Conservation (phyloP, 2,329 filamentous ascomycete species). For the Microsporum ferrugineum region DNA sequence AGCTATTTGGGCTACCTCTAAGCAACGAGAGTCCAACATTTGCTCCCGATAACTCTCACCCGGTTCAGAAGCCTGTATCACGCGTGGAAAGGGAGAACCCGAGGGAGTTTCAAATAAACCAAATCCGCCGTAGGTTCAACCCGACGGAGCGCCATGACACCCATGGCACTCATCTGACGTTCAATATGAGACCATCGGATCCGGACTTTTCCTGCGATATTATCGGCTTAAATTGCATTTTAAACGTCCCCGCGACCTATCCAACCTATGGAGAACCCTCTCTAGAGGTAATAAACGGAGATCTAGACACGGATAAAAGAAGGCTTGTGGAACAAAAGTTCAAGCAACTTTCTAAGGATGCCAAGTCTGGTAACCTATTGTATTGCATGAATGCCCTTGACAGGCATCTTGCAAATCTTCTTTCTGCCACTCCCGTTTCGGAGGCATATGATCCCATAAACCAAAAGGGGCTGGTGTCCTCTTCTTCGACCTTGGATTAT, state of each 20-base stretch:
- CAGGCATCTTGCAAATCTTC: slow-evolving; percentile 44
- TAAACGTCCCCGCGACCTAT: slow-evolving; percentile 55
- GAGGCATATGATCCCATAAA: slow-evolving; percentile 25
- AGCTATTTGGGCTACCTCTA: neutral
- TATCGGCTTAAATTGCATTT: slow-evolving; percentile 53
- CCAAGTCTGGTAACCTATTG: slow-evolving; percentile 47
- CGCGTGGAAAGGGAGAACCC: slow-evolving; percentile 55
- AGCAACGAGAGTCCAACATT: neutral
- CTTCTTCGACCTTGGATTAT: neutral
- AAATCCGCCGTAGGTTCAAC: slow-evolving; percentile 56
- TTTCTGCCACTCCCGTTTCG: slow-evolving; percentile 41
- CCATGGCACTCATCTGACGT: slow-evolving; percentile 47
- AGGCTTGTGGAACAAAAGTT: slow-evolving; percentile 69
- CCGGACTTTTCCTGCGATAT: slow-evolving; percentile 76
- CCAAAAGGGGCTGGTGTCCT: neutral
- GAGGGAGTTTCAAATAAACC: slow-evolving; percentile 61
- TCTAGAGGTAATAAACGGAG: slow-evolving; percentile 55
- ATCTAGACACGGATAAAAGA: slow-evolving; percentile 60
- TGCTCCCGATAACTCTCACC: slow-evolving; percentile 6
- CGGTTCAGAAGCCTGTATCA: slow-evolving; percentile 50
- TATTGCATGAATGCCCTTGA: slow-evolving; percentile 59
- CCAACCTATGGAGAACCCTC: slow-evolving; percentile 45
- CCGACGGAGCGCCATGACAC: slow-evolving; percentile 38
- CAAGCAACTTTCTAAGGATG: slow-evolving; percentile 48
- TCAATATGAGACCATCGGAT: slow-evolving; percentile 61